A percentile compares a stretch with the other conserved stretches of the same genome.
These are phyloP conservation scores for Pythium dissimile DNA, from an alignment of 352 stramenopile species.

Conservation along the genomic window DNA sequence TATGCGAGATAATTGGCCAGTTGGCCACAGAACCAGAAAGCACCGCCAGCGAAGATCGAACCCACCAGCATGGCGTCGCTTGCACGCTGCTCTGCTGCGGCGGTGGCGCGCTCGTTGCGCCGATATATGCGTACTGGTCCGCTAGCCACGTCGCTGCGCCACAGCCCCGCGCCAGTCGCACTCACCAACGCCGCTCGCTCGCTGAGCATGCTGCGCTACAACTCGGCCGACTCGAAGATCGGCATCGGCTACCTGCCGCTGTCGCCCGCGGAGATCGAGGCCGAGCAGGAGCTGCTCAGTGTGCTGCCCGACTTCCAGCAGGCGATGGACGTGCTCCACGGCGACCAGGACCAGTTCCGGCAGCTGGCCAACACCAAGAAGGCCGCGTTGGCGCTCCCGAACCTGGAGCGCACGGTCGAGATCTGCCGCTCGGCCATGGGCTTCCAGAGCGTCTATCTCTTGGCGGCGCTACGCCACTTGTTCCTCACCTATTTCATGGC, in stretches of 20 bases:
- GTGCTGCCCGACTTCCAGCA: conserved; percentile 73
- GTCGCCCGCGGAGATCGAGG: conserved; percentile 55
- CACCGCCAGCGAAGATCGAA: neutral
- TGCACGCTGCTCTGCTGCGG: neutral
- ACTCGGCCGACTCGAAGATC: conserved; percentile 49
- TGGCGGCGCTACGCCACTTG: conserved; percentile 58
- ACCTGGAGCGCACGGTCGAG: conserved; percentile 62
- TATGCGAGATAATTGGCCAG: too few species aligned
- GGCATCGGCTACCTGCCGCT: conserved; percentile 67
- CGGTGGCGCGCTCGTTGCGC: neutral
- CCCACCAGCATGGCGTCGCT: neutral
- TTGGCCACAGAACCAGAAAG: neutral
- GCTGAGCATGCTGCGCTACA: conserved; percentile 33
- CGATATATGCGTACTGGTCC: neutral
- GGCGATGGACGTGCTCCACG: conserved; percentile 48
- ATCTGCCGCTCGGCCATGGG: conserved; percentile 79
- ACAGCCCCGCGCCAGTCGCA: neutral
- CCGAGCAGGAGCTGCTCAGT: conserved; percentile 57
- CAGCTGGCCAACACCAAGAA: conserved; percentile 46
- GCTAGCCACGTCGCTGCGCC: neutral
- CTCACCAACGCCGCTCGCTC: neutral
- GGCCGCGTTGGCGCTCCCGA: conserved; percentile 43
- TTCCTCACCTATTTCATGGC: conserved; percentile 61
- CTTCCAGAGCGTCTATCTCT: conserved; percentile 61
- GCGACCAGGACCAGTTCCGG: conserved; percentile 32